These are phyloP conservation scores for Trichosporon asahii DNA, from an alignment of 1,284 basidiomycete species.

Conservation along the genomic window DNA sequence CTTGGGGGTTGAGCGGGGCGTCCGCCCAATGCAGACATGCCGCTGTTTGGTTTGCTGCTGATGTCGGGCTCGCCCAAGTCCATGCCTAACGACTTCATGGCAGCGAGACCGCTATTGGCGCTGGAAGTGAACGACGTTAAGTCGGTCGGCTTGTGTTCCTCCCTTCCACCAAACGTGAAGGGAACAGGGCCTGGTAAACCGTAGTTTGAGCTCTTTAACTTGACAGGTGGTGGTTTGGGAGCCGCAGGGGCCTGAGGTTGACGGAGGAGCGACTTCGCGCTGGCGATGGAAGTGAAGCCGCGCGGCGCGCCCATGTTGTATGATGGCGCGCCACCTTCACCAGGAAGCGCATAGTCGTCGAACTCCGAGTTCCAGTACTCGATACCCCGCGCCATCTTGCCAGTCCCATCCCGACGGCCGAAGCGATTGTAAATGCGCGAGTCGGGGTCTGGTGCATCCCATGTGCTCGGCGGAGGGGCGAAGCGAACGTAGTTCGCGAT, in stretches of 20 bases:
- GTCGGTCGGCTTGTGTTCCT: constrained; percentile 20
- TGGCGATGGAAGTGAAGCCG: constrained; percentile 17
- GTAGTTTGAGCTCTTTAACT: constrained; percentile 36
- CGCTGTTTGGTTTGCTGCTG: constrained; percentile 10
- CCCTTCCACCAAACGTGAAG: constrained; percentile 37
- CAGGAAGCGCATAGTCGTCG: constrained; percentile 48
- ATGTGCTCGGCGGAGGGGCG: constrained; percentile 44
- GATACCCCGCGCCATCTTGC: constrained; percentile 40
- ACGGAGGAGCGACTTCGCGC: constrained; percentile 18
- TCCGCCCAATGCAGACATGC: background rate
- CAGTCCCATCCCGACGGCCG: constrained; percentile 38
- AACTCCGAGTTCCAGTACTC: constrained; percentile 48
- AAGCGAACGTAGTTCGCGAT: constrained; percentile 45
- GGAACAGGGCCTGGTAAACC: constrained; percentile 40
- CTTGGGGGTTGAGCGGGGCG: constrained; percentile 24
- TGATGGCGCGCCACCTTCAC: background rate
- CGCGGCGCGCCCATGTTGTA: constrained; percentile 21
- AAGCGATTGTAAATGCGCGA: constrained; percentile 34
- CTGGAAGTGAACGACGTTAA: constrained; percentile 32
- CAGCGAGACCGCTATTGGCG: constrained; percentile 32
- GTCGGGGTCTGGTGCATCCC: constrained; percentile 42
- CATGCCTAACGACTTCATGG: constrained; percentile 32
- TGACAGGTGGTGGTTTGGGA: constrained; percentile 31
- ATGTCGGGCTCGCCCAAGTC: constrained; percentile 1
- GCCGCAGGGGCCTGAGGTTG: constrained; percentile 10